phyloP scores from a whole-genome alignment of 352 stramenopile species.

The Phytopythium aichiense region DNA sequence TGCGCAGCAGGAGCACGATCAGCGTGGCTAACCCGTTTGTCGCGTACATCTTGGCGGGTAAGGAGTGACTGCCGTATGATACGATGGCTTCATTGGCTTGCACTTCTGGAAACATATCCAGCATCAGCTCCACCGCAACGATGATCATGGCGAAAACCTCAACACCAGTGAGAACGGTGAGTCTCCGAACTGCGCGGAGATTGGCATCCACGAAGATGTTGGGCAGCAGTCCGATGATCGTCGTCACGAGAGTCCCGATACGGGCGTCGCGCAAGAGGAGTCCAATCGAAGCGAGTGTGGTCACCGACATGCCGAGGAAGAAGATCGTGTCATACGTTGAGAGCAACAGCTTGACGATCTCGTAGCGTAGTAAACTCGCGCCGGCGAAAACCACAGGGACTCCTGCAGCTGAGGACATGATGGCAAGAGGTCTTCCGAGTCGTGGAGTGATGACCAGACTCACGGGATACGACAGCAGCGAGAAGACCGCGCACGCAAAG shows the following conservation, averaged over 20 bases:
- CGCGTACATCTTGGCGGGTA: conserved; percentile 7
- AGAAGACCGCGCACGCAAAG: background rate
- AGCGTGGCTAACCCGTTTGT: conserved; percentile 10
- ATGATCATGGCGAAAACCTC: background rate
- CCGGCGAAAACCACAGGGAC: background rate
- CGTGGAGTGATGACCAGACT: background rate
- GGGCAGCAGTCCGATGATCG: conserved; percentile 5
- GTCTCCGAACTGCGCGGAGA: conserved; percentile 4
- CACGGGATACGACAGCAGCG: conserved; percentile 6
- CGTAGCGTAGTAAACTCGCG: conserved; percentile 7
- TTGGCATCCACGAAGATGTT: conserved; percentile 16
- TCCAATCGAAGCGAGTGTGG: conserved; percentile 3
- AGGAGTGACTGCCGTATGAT: conserved; percentile 1
- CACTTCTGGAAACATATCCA: background rate
- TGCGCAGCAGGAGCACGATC: conserved; percentile 10
- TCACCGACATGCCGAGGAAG: conserved; percentile 2
- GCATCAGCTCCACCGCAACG: background rate
- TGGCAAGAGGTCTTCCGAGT: background rate
- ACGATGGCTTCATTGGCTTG: background rate
- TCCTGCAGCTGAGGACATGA: conserved; percentile 1
- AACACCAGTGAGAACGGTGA: background rate
- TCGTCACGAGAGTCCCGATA: conserved; percentile 3
- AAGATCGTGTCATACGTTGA: conserved; percentile 14
- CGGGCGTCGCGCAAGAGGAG: background rate
- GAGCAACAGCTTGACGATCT: conserved; percentile 8